Conservation (phyloP, 1,284 basidiomycete species). For the Apiotrichum porosum region DNA sequence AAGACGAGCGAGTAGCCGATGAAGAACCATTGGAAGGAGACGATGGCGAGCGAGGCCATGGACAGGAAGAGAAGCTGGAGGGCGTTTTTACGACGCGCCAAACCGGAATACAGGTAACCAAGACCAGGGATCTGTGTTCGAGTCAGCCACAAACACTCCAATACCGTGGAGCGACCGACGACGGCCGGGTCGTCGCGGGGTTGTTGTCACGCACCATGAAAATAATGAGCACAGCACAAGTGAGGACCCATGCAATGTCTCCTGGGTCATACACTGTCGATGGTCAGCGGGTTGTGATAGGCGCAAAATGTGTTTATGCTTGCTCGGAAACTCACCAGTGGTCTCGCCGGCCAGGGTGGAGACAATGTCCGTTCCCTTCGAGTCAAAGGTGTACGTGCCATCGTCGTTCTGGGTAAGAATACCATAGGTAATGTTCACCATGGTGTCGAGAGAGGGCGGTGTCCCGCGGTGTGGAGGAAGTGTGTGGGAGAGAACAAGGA, state of each 20-base stretch:
- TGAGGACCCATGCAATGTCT: conserved; percentile 76
- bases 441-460: conserved; percentile 1
- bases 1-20: conserved; percentile 81
- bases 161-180: too few relatives aligned
- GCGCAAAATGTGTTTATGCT: too few relatives aligned
- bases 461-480: neutral
- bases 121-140: conserved; percentile 53
- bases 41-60: conserved; percentile 67
- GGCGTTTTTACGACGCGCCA: conserved; percentile 64
- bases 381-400: conserved; percentile 14
- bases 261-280: conserved; percentile 60
- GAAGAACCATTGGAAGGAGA: conserved; percentile 78
- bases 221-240: conserved; percentile 72
- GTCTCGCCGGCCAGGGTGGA: conserved; percentile 19
- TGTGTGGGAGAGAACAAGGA: neutral
- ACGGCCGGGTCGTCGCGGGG: too few relatives aligned
- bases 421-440: conserved; percentile 24
- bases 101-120: conserved; percentile 84
- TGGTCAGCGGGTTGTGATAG: too few relatives aligned
- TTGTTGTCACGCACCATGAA: conserved; percentile 46
- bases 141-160: conserved; percentile 6
- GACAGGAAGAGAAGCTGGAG: conserved; percentile 53
- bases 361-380: conserved; percentile 30
- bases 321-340: neutral
- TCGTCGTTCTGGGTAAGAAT: conserved; percentile 15